A percentile compares a stretch with the other conserved stretches of the same genome.
Evolutionary conservation across 768 basidiomycete species (phyloP).

Genomic region (Naematelia encephala): DNA sequence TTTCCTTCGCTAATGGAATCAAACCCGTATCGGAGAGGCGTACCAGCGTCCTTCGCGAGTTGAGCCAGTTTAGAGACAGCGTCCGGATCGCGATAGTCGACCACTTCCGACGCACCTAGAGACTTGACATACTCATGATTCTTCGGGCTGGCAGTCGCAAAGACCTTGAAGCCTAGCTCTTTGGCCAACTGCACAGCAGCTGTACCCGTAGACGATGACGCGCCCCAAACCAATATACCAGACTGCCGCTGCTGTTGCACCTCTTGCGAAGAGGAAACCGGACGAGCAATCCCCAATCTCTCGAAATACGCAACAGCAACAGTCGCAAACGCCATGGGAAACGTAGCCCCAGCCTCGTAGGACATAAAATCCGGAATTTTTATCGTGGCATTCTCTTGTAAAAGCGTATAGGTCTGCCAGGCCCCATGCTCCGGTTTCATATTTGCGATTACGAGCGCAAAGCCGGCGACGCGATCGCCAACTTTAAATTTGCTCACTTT

Average conservation of each 20-base stretch:
- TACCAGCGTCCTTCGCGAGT: no score
- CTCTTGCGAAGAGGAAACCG: neutral
- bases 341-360: neutral
- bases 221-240: slow-evolving; percentile 1
- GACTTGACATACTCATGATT: neutral
- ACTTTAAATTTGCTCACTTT: neutral
- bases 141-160: neutral
- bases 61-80: no score
- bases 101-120: neutral
- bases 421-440: no score
- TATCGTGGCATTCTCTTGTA: neutral
- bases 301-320: neutral
- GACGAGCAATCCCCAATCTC: no score
- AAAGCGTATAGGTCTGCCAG: no score
- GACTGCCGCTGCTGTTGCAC: neutral
- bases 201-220: neutral
- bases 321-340: neutral
- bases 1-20: no score
- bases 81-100: slow-evolving; percentile 1
- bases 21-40: no score
- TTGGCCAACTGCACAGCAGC: neutral
- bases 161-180: neutral
- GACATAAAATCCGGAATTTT: neutral
- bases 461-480: neutral
- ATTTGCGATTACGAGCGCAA: neutral